Evolutionary conservation across 2,329 filamentous ascomycete genomes (phyloP), one percentile per base, ranked within the genome.

Genomic region (Aureobasidium sp.): DNA sequence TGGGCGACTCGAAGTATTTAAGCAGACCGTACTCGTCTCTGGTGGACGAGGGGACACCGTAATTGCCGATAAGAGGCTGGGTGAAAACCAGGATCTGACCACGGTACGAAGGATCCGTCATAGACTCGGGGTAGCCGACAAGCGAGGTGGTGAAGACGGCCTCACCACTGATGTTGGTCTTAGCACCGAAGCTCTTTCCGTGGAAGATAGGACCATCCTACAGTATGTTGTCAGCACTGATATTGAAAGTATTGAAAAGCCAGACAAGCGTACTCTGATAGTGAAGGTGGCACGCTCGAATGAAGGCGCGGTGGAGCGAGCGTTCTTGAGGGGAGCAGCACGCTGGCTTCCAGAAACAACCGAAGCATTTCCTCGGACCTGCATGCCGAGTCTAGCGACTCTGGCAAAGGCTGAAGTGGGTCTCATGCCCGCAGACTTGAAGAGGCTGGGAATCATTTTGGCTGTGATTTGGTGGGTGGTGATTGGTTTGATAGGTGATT

Each of bases 41-140:
- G 64, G 84, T 80, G 59, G 79, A 83, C 27, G 90, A 94, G 14
- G 93, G 93, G 16, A 98, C 91, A 63, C 93, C 93, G 69, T 98
- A 98, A 80, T 98, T 98, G 68, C 93, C 93, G 66, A 98, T 96
- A 62, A 98, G 76, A 30, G 93, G 93, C 71, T 96, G 90, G 61
- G 93, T 98, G 78, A 97, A 96, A 72, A 97, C 91, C 63, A 98
- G 79, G 62, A 98, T 97, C 77, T 98, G 93, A 61, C 93, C 81
- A 61, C 81, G 80, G 70, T 85, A 85, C 54, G 81, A 84, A 11
- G 81, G 81, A 61, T 84, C 81, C 65, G 81, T 83, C 74, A 85
- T 75, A 40, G 81, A 96, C 77, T 98, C 93, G 62, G 93, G 93
- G 71, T 98, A 98, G 65, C 93, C 93, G 56, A 98, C 93, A 53